These are phyloP conservation scores for Karstenula rhodostoma DNA, from an alignment of 2,329 filamentous ascomycete genomes.

Conservation along the genomic window DNA sequence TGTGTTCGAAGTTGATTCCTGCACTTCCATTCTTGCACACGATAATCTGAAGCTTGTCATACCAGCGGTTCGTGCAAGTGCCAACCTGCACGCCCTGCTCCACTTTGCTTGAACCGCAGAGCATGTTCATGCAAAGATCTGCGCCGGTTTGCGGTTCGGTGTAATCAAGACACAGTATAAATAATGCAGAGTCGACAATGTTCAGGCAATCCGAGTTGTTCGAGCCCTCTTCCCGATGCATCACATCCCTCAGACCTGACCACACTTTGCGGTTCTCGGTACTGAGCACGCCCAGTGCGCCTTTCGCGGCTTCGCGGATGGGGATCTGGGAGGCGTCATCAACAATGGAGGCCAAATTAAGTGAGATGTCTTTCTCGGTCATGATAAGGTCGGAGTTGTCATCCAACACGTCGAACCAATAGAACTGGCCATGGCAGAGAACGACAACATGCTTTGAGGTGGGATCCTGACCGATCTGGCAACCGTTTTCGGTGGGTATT, in stretches of 20 bases:
- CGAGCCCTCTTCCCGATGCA: slow-evolving; percentile 84
- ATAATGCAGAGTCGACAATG: slow-evolving; percentile 93
- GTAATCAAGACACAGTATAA: slow-evolving; percentile 91
- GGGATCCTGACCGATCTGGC: slow-evolving; percentile 93
- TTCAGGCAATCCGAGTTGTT: slow-evolving; percentile 97
- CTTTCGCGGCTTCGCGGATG: slow-evolving; percentile 94
- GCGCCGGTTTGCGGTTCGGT: slow-evolving; percentile 82
- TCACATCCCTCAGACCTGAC: slow-evolving; percentile 87
- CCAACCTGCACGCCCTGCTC: slow-evolving; percentile 94
- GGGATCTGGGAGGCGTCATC: slow-evolving; percentile 90
- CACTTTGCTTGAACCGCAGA: slow-evolving; percentile 91
- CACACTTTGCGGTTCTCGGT: slow-evolving; percentile 97
- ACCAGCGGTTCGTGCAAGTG: slow-evolving; percentile 98
- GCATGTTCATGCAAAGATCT: slow-evolving; percentile 96
- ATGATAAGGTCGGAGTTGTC: slow-evolving; percentile 95
- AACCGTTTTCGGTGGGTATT: slow-evolving; percentile 92
- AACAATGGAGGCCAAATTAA: slow-evolving; percentile 91
- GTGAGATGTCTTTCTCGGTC: slow-evolving; percentile 90
- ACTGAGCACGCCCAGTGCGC: slow-evolving; percentile 89
- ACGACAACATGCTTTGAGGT: slow-evolving; percentile 93
- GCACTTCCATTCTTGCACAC: slow-evolving; percentile 99
- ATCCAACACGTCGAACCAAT: slow-evolving; percentile 98
- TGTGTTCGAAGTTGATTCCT: slow-evolving; percentile 99
- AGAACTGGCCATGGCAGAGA: slow-evolving; percentile 93
- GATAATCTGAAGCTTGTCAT: slow-evolving; percentile 98